Evolutionary conservation across 2,329 filamentous ascomycete genomes (phyloP).

Genomic region (Cladosporium halotolerans): DNA sequence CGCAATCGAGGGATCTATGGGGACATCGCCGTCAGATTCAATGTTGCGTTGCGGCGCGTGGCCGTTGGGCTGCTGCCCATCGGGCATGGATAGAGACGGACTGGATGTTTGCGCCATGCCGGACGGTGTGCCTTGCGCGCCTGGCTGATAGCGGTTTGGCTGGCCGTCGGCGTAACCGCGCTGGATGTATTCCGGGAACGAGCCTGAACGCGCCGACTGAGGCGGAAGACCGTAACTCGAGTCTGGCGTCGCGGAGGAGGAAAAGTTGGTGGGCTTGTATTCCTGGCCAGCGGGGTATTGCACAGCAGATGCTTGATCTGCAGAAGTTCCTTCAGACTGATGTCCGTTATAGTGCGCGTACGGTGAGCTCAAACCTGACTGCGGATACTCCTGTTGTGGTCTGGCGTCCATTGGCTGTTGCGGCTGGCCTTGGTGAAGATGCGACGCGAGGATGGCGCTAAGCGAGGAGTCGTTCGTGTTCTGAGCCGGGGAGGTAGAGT

Average conservation of each 20-base stretch:
- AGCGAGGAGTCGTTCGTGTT: slow-evolving; percentile 34
- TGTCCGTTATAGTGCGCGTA: slow-evolving; percentile 48
- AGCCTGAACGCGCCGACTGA: slow-evolving; percentile 67
- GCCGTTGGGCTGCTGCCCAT: slow-evolving; percentile 70
- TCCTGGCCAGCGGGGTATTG: slow-evolving; percentile 82
- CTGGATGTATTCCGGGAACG: slow-evolving; percentile 82
- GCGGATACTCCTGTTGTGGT: slow-evolving; percentile 42
- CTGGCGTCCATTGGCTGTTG: slow-evolving; percentile 49
- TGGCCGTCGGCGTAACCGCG: slow-evolving; percentile 68
- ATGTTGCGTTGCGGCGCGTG: slow-evolving; percentile 45
- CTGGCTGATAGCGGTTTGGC: slow-evolving; percentile 62
- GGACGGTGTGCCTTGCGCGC: slow-evolving; percentile 66
- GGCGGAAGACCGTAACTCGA: slow-evolving; percentile 76
- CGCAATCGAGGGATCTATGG: slow-evolving; percentile 98
- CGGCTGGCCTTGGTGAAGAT: slow-evolving; percentile 32
- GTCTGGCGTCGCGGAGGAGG: slow-evolving; percentile 68
- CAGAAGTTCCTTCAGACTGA: slow-evolving; percentile 75
- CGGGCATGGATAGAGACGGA: slow-evolving; percentile 86
- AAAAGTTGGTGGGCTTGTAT: slow-evolving; percentile 65
- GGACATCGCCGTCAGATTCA: slow-evolving; percentile 94
- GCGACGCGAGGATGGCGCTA: slow-evolving; percentile 34
- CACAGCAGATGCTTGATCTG: slow-evolving; percentile 92
- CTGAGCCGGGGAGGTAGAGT: slow-evolving; percentile 35
- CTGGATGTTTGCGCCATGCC: slow-evolving; percentile 99
- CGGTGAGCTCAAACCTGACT: slow-evolving; percentile 51